Evolutionary conservation across 2,329 filamentous ascomycete genomes (phyloP).

Genomic region (Colletotrichum salicis): DNA sequence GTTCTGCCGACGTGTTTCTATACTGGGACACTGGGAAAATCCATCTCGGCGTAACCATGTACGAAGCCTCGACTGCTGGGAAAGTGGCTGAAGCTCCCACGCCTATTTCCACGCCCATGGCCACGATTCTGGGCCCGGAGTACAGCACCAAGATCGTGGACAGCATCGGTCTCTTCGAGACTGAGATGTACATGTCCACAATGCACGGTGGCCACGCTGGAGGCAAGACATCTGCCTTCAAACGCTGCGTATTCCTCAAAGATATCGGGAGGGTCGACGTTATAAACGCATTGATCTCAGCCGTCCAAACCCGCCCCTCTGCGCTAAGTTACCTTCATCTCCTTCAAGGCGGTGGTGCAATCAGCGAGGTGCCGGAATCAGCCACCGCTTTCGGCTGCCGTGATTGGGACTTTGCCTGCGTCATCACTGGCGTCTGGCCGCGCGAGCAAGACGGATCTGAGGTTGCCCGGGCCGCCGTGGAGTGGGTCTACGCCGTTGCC

Average conservation of each 20-base stretch:
- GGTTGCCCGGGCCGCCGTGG: conserved; percentile 48
- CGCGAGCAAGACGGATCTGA: conserved; percentile 61
- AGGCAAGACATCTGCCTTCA: conserved; percentile 72
- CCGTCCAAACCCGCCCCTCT: conserved; percentile 60
- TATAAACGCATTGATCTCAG: conserved; percentile 51
- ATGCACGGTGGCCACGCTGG: conserved; percentile 69
- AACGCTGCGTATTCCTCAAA: conserved; percentile 71
- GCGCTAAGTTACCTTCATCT: conserved; percentile 70
- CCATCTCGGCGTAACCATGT: conserved; percentile 62
- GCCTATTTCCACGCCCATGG: conserved; percentile 24
- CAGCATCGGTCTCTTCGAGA: conserved; percentile 62
- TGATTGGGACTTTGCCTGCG: conserved; percentile 72
- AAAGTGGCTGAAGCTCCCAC: conserved; percentile 28
- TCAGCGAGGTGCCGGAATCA: conserved; percentile 54
- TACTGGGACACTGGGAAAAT: conserved; percentile 58
- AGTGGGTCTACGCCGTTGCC: conserved; percentile 68
- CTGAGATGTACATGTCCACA: conserved; percentile 68
- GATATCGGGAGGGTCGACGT: conserved; percentile 51
- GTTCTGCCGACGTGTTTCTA: conserved; percentile 66
- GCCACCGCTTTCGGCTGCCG: conserved; percentile 71
- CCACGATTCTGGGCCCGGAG: conserved; percentile 47
- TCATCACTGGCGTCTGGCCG: conserved; percentile 71
- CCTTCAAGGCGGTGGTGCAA: conserved; percentile 66
- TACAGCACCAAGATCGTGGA: conserved; percentile 52
- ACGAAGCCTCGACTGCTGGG: conserved; percentile 50